Percentiles rank a stretch among this genome's conserved stretches.
Evolutionary conservation across 768 basidiomycete genomes (phyloP).

Genomic region (Sutorius australiensis): DNA sequence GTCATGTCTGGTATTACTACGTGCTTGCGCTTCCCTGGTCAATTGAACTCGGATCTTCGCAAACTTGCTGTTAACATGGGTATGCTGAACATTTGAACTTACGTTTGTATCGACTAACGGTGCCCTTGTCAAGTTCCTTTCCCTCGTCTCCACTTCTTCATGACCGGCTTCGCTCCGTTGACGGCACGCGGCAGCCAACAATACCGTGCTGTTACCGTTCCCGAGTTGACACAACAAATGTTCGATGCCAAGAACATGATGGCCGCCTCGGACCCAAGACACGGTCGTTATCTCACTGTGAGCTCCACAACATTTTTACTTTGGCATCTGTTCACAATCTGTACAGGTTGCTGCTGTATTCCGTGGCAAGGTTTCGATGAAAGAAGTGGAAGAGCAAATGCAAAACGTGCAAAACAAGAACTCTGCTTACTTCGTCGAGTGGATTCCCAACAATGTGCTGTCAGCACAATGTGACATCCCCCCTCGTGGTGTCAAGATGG

Average conservation of each 20-base stretch:
- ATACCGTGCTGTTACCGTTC: conserved; percentile 95
- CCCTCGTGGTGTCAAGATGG: conserved; percentile 94
- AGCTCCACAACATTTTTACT: conserved; percentile 16
- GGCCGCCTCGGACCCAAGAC: conserved; percentile 95
- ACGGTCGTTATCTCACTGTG: conserved; percentile 96
- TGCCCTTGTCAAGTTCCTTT: conserved; percentile 66
- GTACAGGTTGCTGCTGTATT: conserved; percentile 85
- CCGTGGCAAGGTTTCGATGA: conserved; percentile 99
- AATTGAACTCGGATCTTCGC: conserved; percentile 96
- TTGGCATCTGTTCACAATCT: not conserved
- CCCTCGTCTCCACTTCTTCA: conserved; percentile 99
- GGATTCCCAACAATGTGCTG: conserved; percentile 99
- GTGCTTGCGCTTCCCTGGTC: conserved; percentile 99
- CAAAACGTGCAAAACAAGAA: conserved; percentile 97
- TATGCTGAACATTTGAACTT: conserved; percentile 32
- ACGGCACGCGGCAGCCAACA: conserved; percentile 92
- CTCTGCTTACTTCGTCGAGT: conserved; percentile 97
- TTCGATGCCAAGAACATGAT: conserved; percentile 99
- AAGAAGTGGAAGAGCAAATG: conserved; percentile 99
- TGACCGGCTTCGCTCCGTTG: conserved; percentile 93
- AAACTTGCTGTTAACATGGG: conserved; percentile 99
- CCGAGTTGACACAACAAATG: conserved; percentile 98
- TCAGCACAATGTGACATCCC: conserved; percentile 98
- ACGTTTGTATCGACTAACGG: conserved; percentile 1
- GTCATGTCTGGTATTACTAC: conserved; percentile 99